Evolutionary conservation across 352 stramenopile species (phyloP).

Genomic region (Globisporangium nodosum): DNA sequence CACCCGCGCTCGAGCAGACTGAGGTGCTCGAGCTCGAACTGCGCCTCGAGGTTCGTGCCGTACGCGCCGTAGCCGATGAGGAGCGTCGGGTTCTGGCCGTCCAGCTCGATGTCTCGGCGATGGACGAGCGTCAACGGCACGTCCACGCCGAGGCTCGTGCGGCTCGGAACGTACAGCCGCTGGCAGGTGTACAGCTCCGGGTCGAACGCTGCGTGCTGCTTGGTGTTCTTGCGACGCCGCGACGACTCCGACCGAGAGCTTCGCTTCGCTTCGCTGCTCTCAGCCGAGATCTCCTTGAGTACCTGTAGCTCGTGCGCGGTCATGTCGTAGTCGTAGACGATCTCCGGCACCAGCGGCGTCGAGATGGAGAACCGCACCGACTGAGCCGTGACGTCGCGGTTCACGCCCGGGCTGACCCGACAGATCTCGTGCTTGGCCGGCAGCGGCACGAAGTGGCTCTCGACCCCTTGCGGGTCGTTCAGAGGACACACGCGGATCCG

Average conservation of each 20-base stretch:
- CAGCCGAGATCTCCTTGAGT: slow-evolving; percentile 50
- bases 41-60: slow-evolving; percentile 78
- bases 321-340: slow-evolving; percentile 82
- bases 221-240: too few relatives aligned
- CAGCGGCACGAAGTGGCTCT: slow-evolving; percentile 46
- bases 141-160: slow-evolving; percentile 25
- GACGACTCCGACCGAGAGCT: not conserved
- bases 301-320: slow-evolving; percentile 28
- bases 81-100: slow-evolving; percentile 76
- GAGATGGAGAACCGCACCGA: slow-evolving; percentile 67
- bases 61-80: slow-evolving; percentile 89
- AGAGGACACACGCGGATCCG: slow-evolving; percentile 62
- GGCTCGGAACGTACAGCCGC: slow-evolving; percentile 37
- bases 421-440: slow-evolving; percentile 51
- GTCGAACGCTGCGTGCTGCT: slow-evolving; percentile 6
- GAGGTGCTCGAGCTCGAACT: slow-evolving; percentile 82
- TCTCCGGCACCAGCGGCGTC: slow-evolving; percentile 65
- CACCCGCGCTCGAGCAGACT: slow-evolving; percentile 83
- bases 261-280: not conserved
- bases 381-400: slow-evolving; percentile 64
- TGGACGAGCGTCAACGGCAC: slow-evolving; percentile 81
- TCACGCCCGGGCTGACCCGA: slow-evolving; percentile 66
- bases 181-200: slow-evolving; percentile 36
- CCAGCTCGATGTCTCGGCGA: slow-evolving; percentile 35
- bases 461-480: not conserved